Percentiles rank a stretch among this genome's conserved stretches.
These are phyloP conservation scores for Venturia effusa DNA, from an alignment of 2,329 filamentous ascomycete species.

Conservation along the genomic window DNA sequence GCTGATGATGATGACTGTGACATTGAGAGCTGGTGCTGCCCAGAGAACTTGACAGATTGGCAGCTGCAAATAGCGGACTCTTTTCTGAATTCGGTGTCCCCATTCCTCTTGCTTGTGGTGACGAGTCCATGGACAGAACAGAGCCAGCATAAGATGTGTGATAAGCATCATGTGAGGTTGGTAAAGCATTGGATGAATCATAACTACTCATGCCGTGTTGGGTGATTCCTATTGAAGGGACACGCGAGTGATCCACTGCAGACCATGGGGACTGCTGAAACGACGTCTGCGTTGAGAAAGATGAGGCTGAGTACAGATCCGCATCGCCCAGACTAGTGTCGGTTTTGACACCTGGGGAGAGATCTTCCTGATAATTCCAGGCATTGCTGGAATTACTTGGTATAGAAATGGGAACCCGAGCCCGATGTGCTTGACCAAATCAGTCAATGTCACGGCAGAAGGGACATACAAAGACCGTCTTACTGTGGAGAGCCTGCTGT, in stretches of 20 bases:
- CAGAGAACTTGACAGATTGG: background rate
- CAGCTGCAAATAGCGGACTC: background rate
- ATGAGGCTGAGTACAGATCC: background rate
- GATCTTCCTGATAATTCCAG: background rate
- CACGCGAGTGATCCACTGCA: background rate
- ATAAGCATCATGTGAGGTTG: background rate
- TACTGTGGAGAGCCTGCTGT: background rate
- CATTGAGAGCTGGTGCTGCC: background rate
- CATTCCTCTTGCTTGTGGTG: background rate
- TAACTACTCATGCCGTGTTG: background rate
- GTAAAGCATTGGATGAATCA: background rate
- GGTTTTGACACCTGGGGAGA: background rate
- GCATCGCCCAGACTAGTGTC: background rate
- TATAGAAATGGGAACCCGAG: background rate
- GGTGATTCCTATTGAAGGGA: background rate
- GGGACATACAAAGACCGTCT: background rate
- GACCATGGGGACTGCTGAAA: slow-evolving; percentile 1
- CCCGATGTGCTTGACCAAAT: background rate
- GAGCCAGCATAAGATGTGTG: background rate
- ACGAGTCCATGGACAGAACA: background rate
- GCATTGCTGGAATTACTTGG: background rate
- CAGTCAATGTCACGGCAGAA: background rate
- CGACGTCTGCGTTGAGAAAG: slow-evolving; percentile 1
- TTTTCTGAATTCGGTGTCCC: background rate
- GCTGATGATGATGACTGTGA: background rate